phyloP scores from a whole-genome alignment of 805 yeast genomes.

The Saccharomycopsis guyanensis region DNA sequence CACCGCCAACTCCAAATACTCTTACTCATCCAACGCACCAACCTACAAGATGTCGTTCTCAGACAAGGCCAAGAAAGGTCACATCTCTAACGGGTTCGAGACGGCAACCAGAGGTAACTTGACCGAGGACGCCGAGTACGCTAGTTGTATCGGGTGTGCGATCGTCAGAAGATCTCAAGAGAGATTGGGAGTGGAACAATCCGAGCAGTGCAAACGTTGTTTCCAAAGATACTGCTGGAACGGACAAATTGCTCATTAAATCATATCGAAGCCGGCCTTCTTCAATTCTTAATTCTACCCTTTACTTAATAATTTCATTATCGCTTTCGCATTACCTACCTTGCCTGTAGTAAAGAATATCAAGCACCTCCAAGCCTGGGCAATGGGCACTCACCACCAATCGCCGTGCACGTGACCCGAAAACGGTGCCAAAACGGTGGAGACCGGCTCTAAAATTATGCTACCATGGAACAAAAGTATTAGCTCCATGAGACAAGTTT shows the following conservation, averaged over 20 bases:
- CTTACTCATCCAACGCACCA: constrained; percentile 59
- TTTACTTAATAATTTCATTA: no score
- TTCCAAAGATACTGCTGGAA: constrained; percentile 73
- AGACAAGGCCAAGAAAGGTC: constrained; percentile 44
- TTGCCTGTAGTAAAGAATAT: no score
- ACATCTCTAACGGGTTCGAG: constrained; percentile 71
- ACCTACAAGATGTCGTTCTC: constrained; percentile 59
- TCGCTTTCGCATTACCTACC: no score
- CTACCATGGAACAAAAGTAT: no score
- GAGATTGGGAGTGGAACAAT: constrained; percentile 48
- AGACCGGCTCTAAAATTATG: no score
- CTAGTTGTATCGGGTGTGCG: constrained; percentile 76
- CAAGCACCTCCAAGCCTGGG: no score
- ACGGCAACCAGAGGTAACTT: constrained; percentile 56
- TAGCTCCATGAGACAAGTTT: no score
- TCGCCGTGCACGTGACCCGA: no score
- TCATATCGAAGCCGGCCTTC: no score
- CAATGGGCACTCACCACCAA: no score
- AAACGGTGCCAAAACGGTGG: no score
- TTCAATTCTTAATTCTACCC: no score
- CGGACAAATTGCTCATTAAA: constrained; percentile 31
- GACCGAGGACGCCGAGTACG: constrained; percentile 62
- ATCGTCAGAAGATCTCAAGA: constrained; percentile 72
- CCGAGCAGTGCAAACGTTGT: constrained; percentile 62
- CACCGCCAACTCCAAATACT: constrained; percentile 62